Base-by-base conservation (phyloP, 106 monocot species). In the Vanilla planifolia region DNA sequence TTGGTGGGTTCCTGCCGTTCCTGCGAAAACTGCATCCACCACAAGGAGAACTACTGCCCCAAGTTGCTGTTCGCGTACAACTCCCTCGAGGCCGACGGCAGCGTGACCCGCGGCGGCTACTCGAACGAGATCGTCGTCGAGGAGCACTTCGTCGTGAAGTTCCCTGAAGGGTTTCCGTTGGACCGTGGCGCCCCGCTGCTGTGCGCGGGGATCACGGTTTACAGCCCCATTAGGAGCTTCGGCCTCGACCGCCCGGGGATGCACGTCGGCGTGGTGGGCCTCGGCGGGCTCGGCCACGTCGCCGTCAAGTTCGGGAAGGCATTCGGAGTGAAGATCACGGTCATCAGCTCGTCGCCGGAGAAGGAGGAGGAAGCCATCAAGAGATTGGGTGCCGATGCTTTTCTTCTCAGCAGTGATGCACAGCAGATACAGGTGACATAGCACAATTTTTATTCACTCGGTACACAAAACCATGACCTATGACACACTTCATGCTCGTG, bases 31-130 rank as follows among this genome's bases (percentile, higher is more conserved):
- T 86, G 91, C 74, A 40, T 59, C 0, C 47, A 68, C 3, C 70
- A 58, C 33, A 33, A 68, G 3, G 91, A 92, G 76, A 92, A 82
- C 68, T 74, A 83, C 70, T 92, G 91, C 56, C 61, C 72, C 21
- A 65, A 51, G 15, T 0, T 48, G n/a, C 60, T 82, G 1, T 42
- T 63, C 37, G 80, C 91, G 30, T 91, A 79, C 69, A 69, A 65
- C 35, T 63, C 74, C 3, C 5, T 48, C 34, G 20, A 77, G 41
- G 3, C 13, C n/a, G 90, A 79, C 35, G 74, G 80, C 0, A 67
- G 73, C 0, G 61, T 26, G 1, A 79, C 90, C 16, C 74, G 74
- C 16, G 90, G 90, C 6, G 90, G 90, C 8, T 90, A 73, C 64
- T 82, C 85, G 5, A 55, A 85, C 24, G 53, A 51, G 39, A 9